phyloP scores from a whole-genome alignment of 2,329 filamentous ascomycete species.

The Trichoderma breve region DNA sequence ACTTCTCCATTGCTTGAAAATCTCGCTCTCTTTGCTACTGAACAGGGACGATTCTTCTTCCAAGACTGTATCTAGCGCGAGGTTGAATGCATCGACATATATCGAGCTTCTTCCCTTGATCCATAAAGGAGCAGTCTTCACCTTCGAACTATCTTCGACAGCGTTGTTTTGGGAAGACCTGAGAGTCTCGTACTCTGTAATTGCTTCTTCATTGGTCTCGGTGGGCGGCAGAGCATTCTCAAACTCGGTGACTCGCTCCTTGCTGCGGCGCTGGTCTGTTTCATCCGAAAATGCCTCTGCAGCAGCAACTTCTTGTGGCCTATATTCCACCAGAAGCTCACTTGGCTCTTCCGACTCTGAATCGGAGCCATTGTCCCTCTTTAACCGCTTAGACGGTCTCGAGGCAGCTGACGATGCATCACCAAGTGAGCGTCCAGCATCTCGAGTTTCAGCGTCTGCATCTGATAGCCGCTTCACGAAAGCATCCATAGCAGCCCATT shows the following conservation, averaged over 20 bases:
- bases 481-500: constrained; percentile 36
- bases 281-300: not conserved
- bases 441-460: constrained; percentile 12
- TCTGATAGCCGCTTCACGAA: constrained; percentile 35
- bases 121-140: constrained; percentile 54
- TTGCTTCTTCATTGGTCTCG: constrained; percentile 65
- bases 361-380: constrained; percentile 27
- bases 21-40: constrained; percentile 68
- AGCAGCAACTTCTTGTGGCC: not conserved
- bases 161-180: constrained; percentile 51
- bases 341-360: constrained; percentile 28
- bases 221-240: constrained; percentile 64
- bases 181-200: constrained; percentile 74
- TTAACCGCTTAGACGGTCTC: constrained; percentile 35
- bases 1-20: constrained; percentile 74
- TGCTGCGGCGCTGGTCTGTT: not conserved
- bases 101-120: constrained; percentile 78
- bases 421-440: not conserved
- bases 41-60: constrained; percentile 88
- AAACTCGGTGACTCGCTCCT: constrained; percentile 31
- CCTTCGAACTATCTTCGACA: constrained; percentile 39
- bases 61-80: constrained; percentile 84
- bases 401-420: constrained; percentile 9
- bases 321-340: not conserved
- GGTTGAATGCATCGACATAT: constrained; percentile 95